Evolutionary conservation across 768 basidiomycete species (phyloP).

Genomic region (Lentinula sp.): DNA sequence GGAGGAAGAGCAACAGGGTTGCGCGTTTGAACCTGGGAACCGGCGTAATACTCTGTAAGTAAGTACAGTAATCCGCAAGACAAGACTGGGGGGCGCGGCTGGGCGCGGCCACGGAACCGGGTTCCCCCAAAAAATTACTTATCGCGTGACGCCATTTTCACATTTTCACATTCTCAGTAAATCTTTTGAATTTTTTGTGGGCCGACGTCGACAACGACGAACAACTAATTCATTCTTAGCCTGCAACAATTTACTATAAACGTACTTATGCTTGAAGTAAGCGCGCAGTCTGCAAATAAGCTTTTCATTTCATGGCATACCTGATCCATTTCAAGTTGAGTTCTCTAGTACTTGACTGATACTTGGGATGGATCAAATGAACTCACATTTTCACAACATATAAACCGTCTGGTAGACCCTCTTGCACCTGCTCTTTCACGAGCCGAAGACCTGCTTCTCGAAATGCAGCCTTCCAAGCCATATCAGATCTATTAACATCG

Average conservation of each 20-base stretch:
- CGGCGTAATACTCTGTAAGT: neutral
- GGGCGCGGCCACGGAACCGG: neutral
- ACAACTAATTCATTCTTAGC: no score
- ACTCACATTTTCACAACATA: conserved; percentile 84
- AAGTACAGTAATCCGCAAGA: neutral
- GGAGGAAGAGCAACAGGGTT: neutral
- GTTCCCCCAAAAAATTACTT: neutral
- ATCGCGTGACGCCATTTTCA: neutral
- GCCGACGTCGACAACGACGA: no score
- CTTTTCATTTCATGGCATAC: conserved; percentile 16
- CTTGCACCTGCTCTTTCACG: conserved; percentile 70
- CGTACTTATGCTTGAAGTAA: no score
- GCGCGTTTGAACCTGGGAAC: neutral
- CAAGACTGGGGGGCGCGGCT: neutral
- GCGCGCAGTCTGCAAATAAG: no score
- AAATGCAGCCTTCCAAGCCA: conserved; percentile 76
- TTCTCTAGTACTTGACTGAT: neutral
- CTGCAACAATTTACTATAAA: no score
- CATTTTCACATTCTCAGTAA: neutral
- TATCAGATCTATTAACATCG: conserved; percentile 58
- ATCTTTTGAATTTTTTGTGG: neutral
- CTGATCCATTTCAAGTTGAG: conserved; percentile 5
- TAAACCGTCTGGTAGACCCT: conserved; percentile 75
- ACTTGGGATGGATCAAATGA: neutral
- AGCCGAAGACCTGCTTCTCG: conserved; percentile 64